Base-by-base conservation (phyloP, 371 early-diverging fungal genomes). In the Mucor lusitanicus region DNA sequence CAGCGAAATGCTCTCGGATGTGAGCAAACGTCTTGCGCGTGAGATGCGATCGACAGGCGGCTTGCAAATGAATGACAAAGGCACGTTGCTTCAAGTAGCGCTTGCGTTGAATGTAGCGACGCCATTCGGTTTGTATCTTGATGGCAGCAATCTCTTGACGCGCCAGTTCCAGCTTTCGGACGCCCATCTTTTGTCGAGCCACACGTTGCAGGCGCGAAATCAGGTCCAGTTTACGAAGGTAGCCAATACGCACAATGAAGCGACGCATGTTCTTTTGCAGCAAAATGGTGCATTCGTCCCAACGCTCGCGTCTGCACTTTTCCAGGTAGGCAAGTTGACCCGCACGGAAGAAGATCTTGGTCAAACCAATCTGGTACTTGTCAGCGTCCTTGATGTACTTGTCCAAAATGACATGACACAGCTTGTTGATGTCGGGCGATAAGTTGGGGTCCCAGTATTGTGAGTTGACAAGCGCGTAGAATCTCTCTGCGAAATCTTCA, bases 281-380 rank as follows among this genome's bases (percentile, higher is more conserved):
- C 67, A 93, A 69, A 11, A 92, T 88, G 33, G 95, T 96, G 39
- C 91, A 92, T 48, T 83, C 83, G 39, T 91, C 90, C 75, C 94
- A 82, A 55, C 92, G 86, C 63, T 95, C 95, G 7, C 92, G 85
- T 37, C 97, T 89, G 32, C 91, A 79, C 77, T 95, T 96, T 75
- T 97, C 98, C 67, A 98, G 81, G 66, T 85, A 90, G 11, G 98
- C 98, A 58, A 98, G 84, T 87, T 79, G 94, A 63, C 99, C 99
- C 39, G 99, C 95, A n/a, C 98, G 92, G 93, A 99, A 99, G 78
- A 99, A 99, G 63, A 99, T 93, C 81, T 97, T 99, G 17, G 98
- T 95, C 39, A 89, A 78, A 68, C 99, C 99, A 27, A 99, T 82
- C 81, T 97, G 99, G 75, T 92, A 99, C 74, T 95, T 92, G 72